phyloP scores from a whole-genome alignment of 768 basidiomycete genomes.

The Tricholoma bakamatsutake region DNA sequence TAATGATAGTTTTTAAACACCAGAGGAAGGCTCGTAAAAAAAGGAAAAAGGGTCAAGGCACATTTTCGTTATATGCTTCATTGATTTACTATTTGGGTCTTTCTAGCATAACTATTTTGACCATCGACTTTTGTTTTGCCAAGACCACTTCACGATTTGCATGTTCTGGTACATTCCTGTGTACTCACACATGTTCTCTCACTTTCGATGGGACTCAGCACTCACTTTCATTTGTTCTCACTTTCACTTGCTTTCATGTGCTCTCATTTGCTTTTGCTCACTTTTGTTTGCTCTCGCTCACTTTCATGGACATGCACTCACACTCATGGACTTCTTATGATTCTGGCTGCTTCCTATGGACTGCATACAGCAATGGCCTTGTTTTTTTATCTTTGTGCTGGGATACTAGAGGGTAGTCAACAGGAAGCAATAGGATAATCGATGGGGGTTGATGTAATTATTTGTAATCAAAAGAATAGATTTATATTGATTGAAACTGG shows the following conservation, averaged over 20 bases:
- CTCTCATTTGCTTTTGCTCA: background rate
- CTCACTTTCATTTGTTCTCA: too few relatives aligned
- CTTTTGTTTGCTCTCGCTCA: background rate
- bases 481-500: background rate
- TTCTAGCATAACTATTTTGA: background rate
- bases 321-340: background rate
- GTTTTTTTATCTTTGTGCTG: background rate
- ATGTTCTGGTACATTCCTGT: background rate
- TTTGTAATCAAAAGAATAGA: background rate
- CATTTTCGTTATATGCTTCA: too few relatives aligned
- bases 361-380: background rate
- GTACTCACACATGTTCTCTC: background rate
- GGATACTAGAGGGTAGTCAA: background rate
- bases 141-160: background rate
- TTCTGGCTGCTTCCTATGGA: background rate
- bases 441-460: too few relatives aligned
- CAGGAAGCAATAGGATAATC: too few relatives aligned
- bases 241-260: background rate
- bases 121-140: background rate
- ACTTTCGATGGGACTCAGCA: background rate
- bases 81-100: background rate
- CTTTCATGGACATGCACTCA: background rate
- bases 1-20: too few relatives aligned
- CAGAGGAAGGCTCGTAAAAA: too few relatives aligned
- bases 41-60: too few relatives aligned